Evolutionary conservation across 1,139 yeast species (phyloP), one percentile per base, ranked within the genome.

Genomic region (Sugiyamaella grinbergsii): DNA sequence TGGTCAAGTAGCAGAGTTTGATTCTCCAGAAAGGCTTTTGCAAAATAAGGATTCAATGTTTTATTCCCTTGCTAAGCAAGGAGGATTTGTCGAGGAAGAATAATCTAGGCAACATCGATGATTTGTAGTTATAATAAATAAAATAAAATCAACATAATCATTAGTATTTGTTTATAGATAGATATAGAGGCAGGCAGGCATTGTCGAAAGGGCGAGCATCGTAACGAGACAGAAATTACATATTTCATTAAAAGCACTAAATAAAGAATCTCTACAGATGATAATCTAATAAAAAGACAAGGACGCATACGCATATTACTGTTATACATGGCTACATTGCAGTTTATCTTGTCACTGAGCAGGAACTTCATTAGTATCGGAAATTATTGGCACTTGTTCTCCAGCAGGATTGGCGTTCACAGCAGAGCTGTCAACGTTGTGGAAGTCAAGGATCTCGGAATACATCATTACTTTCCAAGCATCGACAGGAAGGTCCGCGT

Each of bases 381-480:
- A 3, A 34, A 38, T 37, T 29, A 37, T 38, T 18, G 42, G 42
- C 26, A 31, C 29, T 29, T 41, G 45, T 6, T 41, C 45, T 3
- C 29, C 45, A n/a, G 28, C 20, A 5, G 13, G 38, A 22, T 32
- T 20, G 10, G 34, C 37, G 26, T 38, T 29, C 44, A 56, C 49
- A 28, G 46, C 44, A 7, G 58, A 40, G 26, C 57, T 56, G 44
- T 80, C 87, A 50, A 82, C 83, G 66, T 85, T 89, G 71, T 93
- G 98, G 78, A 91, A 93, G 69, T 91, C 98, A 59, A 93, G 76
- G 57, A 93, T 93, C 71, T 93, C 98, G 47, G 95, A 85, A 71
- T 93, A 93, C 96, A 93, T 93, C 98, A 93, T 93, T 24, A 91
- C 96, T 72, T 96, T 83, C 98, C 98, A 93, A 10, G 96, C 89